Percentiles rank a stretch among this genome's conserved stretches.
Evolutionary conservation across 1,284 basidiomycete species (phyloP).

Genomic region (Sutorius eximius): DNA sequence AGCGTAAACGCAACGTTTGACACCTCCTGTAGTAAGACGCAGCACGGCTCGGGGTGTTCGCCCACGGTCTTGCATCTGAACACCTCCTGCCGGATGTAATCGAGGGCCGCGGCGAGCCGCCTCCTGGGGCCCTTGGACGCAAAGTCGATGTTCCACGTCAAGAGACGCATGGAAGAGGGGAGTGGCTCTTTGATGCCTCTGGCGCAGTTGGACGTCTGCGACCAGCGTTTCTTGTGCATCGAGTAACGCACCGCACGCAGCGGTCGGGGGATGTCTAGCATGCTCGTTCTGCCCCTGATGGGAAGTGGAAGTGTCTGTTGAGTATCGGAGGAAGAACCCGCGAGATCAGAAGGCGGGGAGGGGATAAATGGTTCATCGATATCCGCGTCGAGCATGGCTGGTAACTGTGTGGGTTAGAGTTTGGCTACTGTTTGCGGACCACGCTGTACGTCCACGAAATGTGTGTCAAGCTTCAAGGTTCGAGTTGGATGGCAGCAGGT

Average conservation of each 20-base stretch:
- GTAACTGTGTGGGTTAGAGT: constrained; percentile 8
- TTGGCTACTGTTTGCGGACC: constrained; percentile 7
- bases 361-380: constrained; percentile 33
- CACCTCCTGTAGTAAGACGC: constrained; percentile 69
- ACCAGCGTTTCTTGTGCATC: constrained; percentile 33
- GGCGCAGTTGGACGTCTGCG: constrained; percentile 37
- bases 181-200: constrained; percentile 35
- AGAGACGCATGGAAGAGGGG: constrained; percentile 46
- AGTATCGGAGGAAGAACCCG: constrained; percentile 34
- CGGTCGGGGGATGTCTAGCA: constrained; percentile 31
- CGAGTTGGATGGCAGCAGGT: not conserved
- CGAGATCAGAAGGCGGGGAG: constrained; percentile 30
- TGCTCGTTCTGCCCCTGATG: constrained; percentile 16
- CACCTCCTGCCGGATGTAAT: constrained; percentile 52
- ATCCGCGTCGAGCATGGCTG: constrained; percentile 32
- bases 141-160: constrained; percentile 72
- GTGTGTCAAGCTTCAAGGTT: constrained; percentile 10
- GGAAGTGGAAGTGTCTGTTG: constrained; percentile 28
- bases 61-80: constrained; percentile 41
- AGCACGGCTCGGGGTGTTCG: constrained; percentile 52
- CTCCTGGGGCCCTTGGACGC: constrained; percentile 35
- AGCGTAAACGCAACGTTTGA: constrained; percentile 41
- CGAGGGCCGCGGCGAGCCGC: constrained; percentile 50
- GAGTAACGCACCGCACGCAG: constrained; percentile 36
- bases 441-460: constrained; percentile 14